Evolutionary conservation across 805 yeast species (phyloP).

Genomic region (Nakazawaea populi): DNA sequence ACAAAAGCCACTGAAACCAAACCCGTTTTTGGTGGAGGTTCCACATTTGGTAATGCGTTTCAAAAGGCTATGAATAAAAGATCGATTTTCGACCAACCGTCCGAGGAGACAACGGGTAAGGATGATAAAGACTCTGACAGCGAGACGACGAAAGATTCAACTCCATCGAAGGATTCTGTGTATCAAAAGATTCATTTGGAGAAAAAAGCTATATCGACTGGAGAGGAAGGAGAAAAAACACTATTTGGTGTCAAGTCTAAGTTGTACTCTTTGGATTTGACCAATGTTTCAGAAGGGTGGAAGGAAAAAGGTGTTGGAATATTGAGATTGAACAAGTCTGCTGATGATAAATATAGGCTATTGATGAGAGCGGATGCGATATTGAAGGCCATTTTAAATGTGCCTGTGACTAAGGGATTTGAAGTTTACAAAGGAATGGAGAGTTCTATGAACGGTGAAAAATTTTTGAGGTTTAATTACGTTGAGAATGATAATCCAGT

Average conservation of each 20-base stretch:
- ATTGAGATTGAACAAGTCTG: slow-evolving; percentile 61
- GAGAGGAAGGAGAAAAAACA: slow-evolving; percentile 82
- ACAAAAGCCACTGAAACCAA: slow-evolving; percentile 5
- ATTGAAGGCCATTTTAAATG: slow-evolving; percentile 74
- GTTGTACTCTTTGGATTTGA: slow-evolving; percentile 66
- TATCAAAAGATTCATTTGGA: slow-evolving; percentile 56
- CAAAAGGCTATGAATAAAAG: slow-evolving; percentile 43
- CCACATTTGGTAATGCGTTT: slow-evolving; percentile 50
- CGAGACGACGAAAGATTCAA: slow-evolving; percentile 22
- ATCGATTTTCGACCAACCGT: slow-evolving; percentile 46
- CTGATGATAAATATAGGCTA: slow-evolving; percentile 41
- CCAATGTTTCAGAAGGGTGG: slow-evolving; percentile 75
- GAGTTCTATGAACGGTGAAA: slow-evolving; percentile 78
- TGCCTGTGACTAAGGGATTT: slow-evolving; percentile 57
- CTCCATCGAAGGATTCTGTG: slow-evolving; percentile 19
- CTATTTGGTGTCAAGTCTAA: slow-evolving; percentile 69
- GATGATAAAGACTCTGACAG: slow-evolving; percentile 19
- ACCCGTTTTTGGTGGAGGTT: slow-evolving; percentile 37
- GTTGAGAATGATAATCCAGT: slow-evolving; percentile 61
- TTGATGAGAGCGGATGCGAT: slow-evolving; percentile 91
- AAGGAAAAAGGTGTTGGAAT: slow-evolving; percentile 91
- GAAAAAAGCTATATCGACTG: slow-evolving; percentile 60
- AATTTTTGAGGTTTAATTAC: slow-evolving; percentile 71
- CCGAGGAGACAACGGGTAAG: slow-evolving; percentile 14
- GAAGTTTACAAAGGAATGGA: slow-evolving; percentile 75